Evolutionary conservation across 1,284 basidiomycete species (phyloP).

Genomic region (Thelephora terrestris): DNA sequence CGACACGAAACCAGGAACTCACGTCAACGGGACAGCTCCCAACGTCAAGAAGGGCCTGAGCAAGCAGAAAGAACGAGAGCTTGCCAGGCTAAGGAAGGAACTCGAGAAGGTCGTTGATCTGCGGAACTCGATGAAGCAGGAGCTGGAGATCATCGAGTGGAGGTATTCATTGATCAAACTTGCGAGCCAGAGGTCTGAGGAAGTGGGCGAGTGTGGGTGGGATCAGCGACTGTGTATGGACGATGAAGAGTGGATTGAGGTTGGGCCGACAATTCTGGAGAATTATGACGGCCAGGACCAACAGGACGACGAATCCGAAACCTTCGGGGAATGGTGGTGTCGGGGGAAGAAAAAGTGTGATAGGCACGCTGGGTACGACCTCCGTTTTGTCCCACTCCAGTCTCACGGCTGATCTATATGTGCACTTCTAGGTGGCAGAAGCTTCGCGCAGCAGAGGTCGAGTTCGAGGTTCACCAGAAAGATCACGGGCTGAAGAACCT

Average conservation of each 20-base stretch:
- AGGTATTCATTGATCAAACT: constrained; percentile 56
- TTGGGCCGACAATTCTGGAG: constrained; percentile 51
- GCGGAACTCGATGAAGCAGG: constrained; percentile 52
- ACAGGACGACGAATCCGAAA: constrained; percentile 22
- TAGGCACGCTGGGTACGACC: constrained; percentile 60
- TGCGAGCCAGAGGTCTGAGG: constrained; percentile 50
- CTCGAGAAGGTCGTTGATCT: constrained; percentile 46
- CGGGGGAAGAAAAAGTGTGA: constrained; percentile 63
- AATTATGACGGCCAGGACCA: constrained; percentile 46
- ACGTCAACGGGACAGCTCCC: neutral
- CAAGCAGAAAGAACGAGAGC: constrained; percentile 39
- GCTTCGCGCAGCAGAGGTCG: constrained; percentile 59
- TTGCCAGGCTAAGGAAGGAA: constrained; percentile 37
- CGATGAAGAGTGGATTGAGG: constrained; percentile 63
- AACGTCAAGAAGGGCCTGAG: constrained; percentile 16
- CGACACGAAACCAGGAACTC: neutral
- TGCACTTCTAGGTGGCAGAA: constrained; percentile 56
- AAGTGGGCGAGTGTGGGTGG: constrained; percentile 66
- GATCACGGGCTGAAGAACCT: constrained; percentile 51
- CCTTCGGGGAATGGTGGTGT: constrained; percentile 63
- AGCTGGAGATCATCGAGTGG: constrained; percentile 57
- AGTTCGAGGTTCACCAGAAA: constrained; percentile 59
- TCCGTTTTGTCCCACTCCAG: neutral
- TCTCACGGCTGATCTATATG: constrained; percentile 8
- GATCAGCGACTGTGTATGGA: constrained; percentile 74